These are phyloP conservation scores for Daedalea quercina DNA, from an alignment of 768 basidiomycete genomes.

Conservation along the genomic window DNA sequence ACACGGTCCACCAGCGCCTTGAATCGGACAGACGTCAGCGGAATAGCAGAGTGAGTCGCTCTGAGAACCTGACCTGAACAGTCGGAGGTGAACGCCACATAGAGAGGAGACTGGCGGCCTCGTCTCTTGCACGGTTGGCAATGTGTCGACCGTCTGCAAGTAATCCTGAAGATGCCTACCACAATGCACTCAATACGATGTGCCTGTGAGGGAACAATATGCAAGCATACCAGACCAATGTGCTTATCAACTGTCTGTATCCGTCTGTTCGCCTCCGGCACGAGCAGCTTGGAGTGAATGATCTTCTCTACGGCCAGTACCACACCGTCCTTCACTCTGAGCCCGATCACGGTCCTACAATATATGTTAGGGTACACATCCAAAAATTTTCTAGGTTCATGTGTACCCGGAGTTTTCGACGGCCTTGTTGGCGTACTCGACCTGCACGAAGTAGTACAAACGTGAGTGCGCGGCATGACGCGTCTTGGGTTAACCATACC, in stretches of 20 bases:
- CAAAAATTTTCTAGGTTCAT: no score
- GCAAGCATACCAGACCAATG: slow-evolving; percentile 73
- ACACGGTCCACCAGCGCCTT: slow-evolving; percentile 61
- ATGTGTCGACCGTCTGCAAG: slow-evolving; percentile 91
- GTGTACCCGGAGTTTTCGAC: slow-evolving; percentile 98
- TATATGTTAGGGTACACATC: no score
- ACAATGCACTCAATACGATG: background rate
- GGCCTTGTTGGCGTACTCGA: slow-evolving; percentile 98
- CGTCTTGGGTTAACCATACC: slow-evolving; percentile 35
- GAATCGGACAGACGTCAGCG: background rate
- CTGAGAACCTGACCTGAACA: slow-evolving; percentile 56
- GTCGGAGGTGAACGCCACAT: slow-evolving; percentile 67
- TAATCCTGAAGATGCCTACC: slow-evolving; percentile 86
- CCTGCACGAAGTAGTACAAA: slow-evolving; percentile 37
- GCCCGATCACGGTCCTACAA: slow-evolving; percentile 92
- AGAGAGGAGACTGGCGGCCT: slow-evolving; percentile 70
- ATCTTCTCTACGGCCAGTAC: slow-evolving; percentile 98
- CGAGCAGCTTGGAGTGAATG: slow-evolving; percentile 90
- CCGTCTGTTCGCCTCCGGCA: slow-evolving; percentile 87
- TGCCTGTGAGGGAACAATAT: background rate
- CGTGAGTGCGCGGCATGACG: slow-evolving; percentile 2
- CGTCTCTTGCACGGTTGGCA: slow-evolving; percentile 77
- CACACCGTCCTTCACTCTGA: slow-evolving; percentile 91
- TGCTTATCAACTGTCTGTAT: slow-evolving; percentile 93
- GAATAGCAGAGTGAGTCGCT: background rate